Evolutionary conservation across 345 rosid genomes (phyloP).

Genomic region (Aquilaria sinensis): DNA sequence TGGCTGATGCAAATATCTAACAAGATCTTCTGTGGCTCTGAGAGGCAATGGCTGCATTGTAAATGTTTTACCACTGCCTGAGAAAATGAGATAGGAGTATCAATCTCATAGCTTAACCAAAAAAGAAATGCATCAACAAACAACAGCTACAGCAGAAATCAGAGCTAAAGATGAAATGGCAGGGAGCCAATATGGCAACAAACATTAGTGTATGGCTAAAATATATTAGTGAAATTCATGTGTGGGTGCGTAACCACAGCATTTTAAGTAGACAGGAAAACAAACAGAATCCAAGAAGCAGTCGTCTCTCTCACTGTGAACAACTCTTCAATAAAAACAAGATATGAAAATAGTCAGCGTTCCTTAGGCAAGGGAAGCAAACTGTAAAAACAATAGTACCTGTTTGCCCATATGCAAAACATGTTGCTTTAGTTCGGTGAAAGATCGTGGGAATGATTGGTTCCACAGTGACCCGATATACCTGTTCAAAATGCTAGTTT

Average conservation of each 20-base stretch:
- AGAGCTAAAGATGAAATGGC: too few relatives aligned
- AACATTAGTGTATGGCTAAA: neutral
- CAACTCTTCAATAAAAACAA: constrained; percentile 2
- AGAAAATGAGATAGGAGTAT: neutral
- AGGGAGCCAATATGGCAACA: neutral
- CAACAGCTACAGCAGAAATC: neutral
- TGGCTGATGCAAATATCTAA: constrained; percentile 84
- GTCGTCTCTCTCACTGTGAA: neutral
- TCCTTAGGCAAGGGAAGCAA: neutral
- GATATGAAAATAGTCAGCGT: neutral
- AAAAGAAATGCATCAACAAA: neutral
- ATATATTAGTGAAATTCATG: too few relatives aligned
- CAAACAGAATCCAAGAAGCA: neutral
- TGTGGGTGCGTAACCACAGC: too few relatives aligned
- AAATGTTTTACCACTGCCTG: constrained; percentile 98
- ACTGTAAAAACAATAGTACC: constrained; percentile 34
- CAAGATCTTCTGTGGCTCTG: constrained; percentile 78
- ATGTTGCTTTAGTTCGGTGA: constrained; percentile 94
- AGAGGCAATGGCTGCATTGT: constrained; percentile 99
- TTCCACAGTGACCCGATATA: constrained; percentile 79
- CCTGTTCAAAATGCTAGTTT: constrained; percentile 38
- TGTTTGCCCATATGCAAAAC: constrained; percentile 99
- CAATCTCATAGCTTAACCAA: constrained; percentile 4
- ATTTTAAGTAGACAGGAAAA: too few relatives aligned
- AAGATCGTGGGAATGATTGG: constrained; percentile 93